Conservation (phyloP, 352 stramenopile species). For the Globisporangium cystogenes region DNA sequence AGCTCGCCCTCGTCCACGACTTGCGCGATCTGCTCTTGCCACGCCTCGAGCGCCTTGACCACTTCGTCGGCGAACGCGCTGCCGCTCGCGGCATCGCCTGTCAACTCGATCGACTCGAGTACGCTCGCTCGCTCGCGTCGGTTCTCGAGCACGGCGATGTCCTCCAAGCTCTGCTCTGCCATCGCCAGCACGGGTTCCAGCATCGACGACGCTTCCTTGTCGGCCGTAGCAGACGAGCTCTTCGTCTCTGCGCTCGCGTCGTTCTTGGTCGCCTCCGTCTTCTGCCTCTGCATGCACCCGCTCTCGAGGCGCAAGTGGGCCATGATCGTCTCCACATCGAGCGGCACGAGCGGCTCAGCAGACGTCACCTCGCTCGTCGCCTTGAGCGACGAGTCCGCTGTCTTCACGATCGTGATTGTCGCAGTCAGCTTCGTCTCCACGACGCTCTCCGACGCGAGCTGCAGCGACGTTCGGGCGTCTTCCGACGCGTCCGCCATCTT, state of each 20-base stretch:
- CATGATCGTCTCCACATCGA: slow-evolving; percentile 50
- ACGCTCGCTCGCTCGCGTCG: slow-evolving; percentile 60
- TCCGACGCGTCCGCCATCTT: neutral
- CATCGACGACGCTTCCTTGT: slow-evolving; percentile 20
- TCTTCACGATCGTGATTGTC: neutral
- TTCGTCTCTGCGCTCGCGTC: neutral
- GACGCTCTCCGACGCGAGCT: neutral
- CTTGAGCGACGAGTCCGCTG: neutral
- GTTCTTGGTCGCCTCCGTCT: slow-evolving; percentile 15
- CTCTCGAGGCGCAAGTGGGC: slow-evolving; percentile 66
- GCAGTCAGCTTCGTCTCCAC: neutral
- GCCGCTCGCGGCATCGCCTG: slow-evolving; percentile 16
- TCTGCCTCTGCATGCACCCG: slow-evolving; percentile 50
- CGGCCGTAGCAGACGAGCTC: neutral
- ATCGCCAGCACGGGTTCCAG: slow-evolving; percentile 55
- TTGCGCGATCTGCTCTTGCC: slow-evolving; percentile 56
- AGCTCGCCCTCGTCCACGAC: slow-evolving; percentile 54
- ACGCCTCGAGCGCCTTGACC: slow-evolving; percentile 66
- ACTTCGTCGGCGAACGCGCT: slow-evolving; percentile 47
- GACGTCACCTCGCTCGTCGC: neutral
- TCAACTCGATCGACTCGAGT: slow-evolving; percentile 51
- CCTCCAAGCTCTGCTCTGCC: slow-evolving; percentile 57
- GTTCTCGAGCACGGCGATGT: slow-evolving; percentile 58
- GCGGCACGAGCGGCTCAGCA: slow-evolving; percentile 2
- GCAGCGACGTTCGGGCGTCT: neutral